Base-by-base conservation (phyloP, 2,329 filamentous ascomycete genomes). In the Golovinomyces cichoracearum region DNA sequence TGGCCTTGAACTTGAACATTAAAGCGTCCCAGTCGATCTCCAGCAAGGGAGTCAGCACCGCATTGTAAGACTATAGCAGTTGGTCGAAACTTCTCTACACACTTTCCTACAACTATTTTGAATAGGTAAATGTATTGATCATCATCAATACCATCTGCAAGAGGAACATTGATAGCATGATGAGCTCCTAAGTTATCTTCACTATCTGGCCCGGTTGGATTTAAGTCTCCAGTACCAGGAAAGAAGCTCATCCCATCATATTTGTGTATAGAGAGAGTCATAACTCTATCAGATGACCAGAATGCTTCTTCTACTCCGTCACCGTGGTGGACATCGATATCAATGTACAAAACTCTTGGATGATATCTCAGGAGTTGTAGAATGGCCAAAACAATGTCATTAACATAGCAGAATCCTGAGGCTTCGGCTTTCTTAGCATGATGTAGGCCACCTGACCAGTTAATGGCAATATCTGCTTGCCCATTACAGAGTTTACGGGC, bases 371-470 rank as follows among this genome's bases (percentile, higher is more conserved):
- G 69, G 9, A 98, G 73, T 61, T 94, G 81, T 33, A 95, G 72
- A 57, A 94, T 90, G 31, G 82, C 84, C 44, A 98, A 73, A 50
- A 95, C 90, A 57, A 95, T 95, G 63, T 98, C 90, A 63, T 98
- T 98, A 66, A 95, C 85, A 66, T 98, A 98, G 67, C 90, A 98
- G 64, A 98, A 98, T 0, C 90, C 90, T 13, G 81, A 88, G 0
- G 90, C 88, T 64, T 93, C 85, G 48, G 80, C 76, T 61, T 88
- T 90, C 64, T 95, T 94, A 42, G 90, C 90, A 60, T 98, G 90
- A 63, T 98, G 90, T 26, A 98, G 72, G 10, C 90, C 90, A 31
- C 90, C 90, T 17, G 85, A 90, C 90, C 90, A 98, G 58, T 93
- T 92, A 59, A 98, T 85, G 49, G 90, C 90, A 60, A 98, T 94